Base-by-base conservation (phyloP, 495 filamentous ascomycete genomes). In the Aspergillus olivimuriae region DNA sequence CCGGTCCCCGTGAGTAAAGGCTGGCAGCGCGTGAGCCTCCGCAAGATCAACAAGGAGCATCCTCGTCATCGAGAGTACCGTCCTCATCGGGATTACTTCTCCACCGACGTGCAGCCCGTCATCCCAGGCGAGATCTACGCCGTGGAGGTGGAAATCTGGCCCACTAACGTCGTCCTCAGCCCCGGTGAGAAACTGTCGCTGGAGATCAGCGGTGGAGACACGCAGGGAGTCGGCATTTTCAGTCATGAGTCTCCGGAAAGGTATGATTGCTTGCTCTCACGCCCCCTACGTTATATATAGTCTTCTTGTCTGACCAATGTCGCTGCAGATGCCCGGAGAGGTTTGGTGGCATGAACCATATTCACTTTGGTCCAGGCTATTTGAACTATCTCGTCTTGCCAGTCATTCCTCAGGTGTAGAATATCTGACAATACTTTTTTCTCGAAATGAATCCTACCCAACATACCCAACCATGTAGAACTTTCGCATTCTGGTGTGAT, bases 71-170 rank as follows among this genome's bases (percentile, higher is more conserved):
- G 61, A 12, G 33, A 46, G 3, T 79, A 62, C 50, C 55, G 76
- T n/a, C 79, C 78, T n/a, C 56, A 73, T 33, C 67, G 78, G 4
- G 65, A 80, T 1, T 82, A 81, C 52, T 47, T 61, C 22, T 69
- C 63, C 9, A 68, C 46, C 0, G 78, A 80, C 42, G 71, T 75
- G 6, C 63, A 69, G 19, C 57, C 60, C 1, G 72, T 81, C 0
- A 58, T 64, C 8, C 46, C 59, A 0, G 64, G 66, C 0, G 66
- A 73, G 39, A 64, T 80, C 4, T 81, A 81, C 44, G 48, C 44
- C 0, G 69, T 80, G 0, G 78, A 80, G 41, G 66, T 82, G 1
- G 79, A 83, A 57, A 50, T 83, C 0, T 81, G 79, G 79, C 79
- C 79, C 9, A 82, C 78, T 4, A 79, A 79, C 53, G 74, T 78